Evolutionary conservation across 23 red algal species (phyloP), one percentile per base, ranked within the genome.

Genomic region (Pyropia yezoensis): DNA sequence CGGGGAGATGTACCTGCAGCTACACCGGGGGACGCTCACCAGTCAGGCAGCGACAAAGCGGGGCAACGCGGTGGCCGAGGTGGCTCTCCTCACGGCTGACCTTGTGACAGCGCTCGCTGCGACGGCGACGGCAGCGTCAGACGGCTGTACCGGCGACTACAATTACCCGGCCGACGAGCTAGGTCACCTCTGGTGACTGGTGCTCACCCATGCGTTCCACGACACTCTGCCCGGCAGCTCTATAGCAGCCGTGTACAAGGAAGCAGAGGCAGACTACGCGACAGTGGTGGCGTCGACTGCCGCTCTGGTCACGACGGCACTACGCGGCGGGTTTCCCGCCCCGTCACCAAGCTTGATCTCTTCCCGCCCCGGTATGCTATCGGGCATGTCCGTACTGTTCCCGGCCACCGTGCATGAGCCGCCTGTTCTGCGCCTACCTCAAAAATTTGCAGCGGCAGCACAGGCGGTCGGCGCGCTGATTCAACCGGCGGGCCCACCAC

Each of bases 1-100:
- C 14, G 79, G 88, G 5, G 88, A 91, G 47, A 39, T 91, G 27
- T 91, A 91, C 60, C 74, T 91, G 49, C 74, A 91, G 33, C 64
- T 83, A 18, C 88, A 91, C 56, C 54, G 88, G 33, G 88, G 88
- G 12, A 91, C 88, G 19, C 74, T 71, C 32, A 91, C 88, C 55
- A 77, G 52, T 39, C 88, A 91, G 49, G 75, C 77, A 14, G 33
- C 49, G 59, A 68, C 71, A 27, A 91, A 91, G 62, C 23, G 58
- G 8, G 55, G 54, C 30, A 91, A 91, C 49, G 56, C 74, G 50
- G 49, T 76, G 18, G 70, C 54, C 19, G 88, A 91, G 54, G 29
- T 62, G 11, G 13, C 65, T 47, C 54, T 91, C 33, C 59, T 52
- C 18, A 74, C 71, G 32, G 56, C 71, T n/a, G 88, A 91, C 59